phyloP scores from a whole-genome alignment of 805 yeast species.

The Ogataea paradorogensis region DNA sequence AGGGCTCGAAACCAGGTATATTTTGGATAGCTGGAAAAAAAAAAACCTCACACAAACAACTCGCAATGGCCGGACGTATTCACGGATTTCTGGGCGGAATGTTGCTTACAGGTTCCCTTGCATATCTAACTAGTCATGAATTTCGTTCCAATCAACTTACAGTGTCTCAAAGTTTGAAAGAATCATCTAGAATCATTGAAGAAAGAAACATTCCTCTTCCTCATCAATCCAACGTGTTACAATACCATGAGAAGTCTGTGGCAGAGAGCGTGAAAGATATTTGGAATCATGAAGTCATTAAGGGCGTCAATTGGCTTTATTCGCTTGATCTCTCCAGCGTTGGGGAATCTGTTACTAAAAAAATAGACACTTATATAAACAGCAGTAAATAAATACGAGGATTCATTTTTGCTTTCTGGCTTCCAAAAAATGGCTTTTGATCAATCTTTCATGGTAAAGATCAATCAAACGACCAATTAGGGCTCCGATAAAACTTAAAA shows the following conservation, averaged over 20 bases:
- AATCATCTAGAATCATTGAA: constrained; percentile 49
- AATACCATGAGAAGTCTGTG: constrained; percentile 46
- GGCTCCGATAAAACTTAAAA: constrained; percentile 47
- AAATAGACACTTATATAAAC: constrained; percentile 13
- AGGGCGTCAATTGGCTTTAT: constrained; percentile 62
- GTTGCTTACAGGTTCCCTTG: constrained; percentile 57
- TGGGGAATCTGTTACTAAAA: constrained; percentile 13
- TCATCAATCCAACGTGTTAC: constrained; percentile 41
- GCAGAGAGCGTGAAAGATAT: constrained; percentile 68
- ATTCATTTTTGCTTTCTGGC: constrained; percentile 18
- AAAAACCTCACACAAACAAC: neutral
- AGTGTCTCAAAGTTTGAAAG: constrained; percentile 46
- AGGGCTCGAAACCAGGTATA: constrained; percentile 10
- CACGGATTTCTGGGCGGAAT: constrained; percentile 61
- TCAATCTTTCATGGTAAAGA: constrained; percentile 49
- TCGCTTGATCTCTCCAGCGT: constrained; percentile 23
- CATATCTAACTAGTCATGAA: constrained; percentile 59
- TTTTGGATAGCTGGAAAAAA: neutral
- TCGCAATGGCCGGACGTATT: constrained; percentile 41
- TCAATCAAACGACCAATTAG: constrained; percentile 61
- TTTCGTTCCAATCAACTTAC: constrained; percentile 46
- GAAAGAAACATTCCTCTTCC: constrained; percentile 50
- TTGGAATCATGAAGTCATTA: constrained; percentile 74
- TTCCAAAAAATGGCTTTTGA: constrained; percentile 43
- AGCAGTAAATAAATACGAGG: constrained; percentile 5